Evolutionary conservation across 2,329 filamentous ascomycete genomes (phyloP), one percentile per base, ranked within the genome.

Genomic region (Cadophora malorum): DNA sequence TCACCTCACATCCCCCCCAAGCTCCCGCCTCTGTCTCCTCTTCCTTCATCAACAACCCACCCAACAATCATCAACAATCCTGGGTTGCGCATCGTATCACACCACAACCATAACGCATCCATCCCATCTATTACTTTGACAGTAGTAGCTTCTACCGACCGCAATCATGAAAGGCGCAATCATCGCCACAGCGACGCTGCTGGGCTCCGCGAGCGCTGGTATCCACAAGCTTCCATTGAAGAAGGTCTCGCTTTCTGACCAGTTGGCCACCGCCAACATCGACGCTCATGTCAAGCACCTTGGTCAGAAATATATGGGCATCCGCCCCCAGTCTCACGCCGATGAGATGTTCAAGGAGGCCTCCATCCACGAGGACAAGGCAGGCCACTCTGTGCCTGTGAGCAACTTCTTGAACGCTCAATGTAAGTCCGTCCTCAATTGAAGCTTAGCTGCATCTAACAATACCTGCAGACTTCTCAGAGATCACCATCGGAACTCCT

Each of bases 381-480:
- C 87, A 67, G 83, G 83, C 69, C 95, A 98, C 82, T 88, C 90
- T 67, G 91, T 99, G 52, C 92, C 95, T 67, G 90, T 99, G 76
- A 92, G 89, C 83, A 99, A 99, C 89, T 99, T 97, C 84, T 84
- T 98, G 85, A 99, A 99, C 79, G 96, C 96, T 68, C 96, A 99
- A 83, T 99, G 94, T 97, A 90, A 78, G 92, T 83, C 47, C 41
- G 23, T 45, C 47, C 25, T 23, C 4, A 10, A 12, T n/a, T 21
- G 16, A 33, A 52, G 28, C 53, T 63, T 23, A 41, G 45, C 45
- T 19, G 28, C 47, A 16, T 66, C 72, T 74, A 72, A 73, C 35
- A 47, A 16, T n/a, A 7, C 9, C 14, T 8, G 0, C 70, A 96
- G 94, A 99, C 86, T 99, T 97, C 88, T 96, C 95, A 74, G 94